Evolutionary conservation across 257 asterid genomes (phyloP).

Genomic region (Lycium barbarum): DNA sequence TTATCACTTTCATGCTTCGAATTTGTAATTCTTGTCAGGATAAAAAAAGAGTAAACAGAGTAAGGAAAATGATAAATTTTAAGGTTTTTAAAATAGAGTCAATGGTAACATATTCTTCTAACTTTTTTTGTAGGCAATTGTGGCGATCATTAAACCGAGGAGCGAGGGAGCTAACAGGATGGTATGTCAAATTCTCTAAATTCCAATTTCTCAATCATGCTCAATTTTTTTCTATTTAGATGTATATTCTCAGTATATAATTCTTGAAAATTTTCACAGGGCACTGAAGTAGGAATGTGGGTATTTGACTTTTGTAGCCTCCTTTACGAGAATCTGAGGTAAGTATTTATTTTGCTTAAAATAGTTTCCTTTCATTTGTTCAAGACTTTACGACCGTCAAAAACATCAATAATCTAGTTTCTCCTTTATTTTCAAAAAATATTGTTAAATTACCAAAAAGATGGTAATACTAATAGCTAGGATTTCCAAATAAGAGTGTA

Average conservation of each 20-base stretch:
- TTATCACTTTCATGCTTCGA: background rate
- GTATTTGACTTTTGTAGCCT: constrained; percentile 22
- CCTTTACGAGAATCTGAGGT: constrained; percentile 3
- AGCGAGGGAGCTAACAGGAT: constrained; percentile 75
- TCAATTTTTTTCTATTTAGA: background rate
- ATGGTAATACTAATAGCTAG: no score
- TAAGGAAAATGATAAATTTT: background rate
- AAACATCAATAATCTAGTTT: background rate
- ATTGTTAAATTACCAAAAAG: no score
- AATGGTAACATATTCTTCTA: no score
- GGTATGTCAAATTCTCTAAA: constrained; percentile 40
- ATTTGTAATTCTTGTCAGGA: background rate
- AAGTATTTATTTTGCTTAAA: background rate
- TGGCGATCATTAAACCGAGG: constrained; percentile 79
- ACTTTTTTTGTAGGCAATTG: constrained; percentile 43
- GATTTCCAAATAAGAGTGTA: no score
- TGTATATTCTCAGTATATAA: background rate
- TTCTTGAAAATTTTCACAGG: background rate
- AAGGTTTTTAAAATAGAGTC: background rate
- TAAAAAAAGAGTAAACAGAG: background rate
- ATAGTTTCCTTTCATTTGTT: background rate
- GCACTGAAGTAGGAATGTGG: background rate
- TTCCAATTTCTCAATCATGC: background rate
- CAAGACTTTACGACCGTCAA: background rate
- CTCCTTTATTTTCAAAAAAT: no score